Percentiles rank a stretch among this genome's conserved stretches.
Conservation (phyloP, 768 basidiomycete genomes). For the Phaeotremella skinneri region DNA sequence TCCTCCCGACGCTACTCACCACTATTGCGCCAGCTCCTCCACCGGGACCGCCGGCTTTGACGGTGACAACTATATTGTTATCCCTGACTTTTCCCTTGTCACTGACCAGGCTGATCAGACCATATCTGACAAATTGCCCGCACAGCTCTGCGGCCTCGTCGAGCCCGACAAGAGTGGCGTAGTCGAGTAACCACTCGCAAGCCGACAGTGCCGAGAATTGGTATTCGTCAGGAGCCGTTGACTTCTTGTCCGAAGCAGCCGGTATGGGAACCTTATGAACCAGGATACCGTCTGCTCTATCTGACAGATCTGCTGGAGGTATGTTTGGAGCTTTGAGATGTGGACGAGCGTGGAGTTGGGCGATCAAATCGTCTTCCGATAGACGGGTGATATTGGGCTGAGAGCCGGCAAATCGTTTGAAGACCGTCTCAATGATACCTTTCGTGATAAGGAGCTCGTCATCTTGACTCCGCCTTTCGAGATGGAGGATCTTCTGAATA, state of each 20-base stretch:
- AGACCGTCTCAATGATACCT: conserved; percentile 88
- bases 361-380: conserved; percentile 70
- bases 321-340: conserved; percentile 17
- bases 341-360: conserved; percentile 55
- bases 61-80: conserved; percentile 35
- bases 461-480: conserved; percentile 85
- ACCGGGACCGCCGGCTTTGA: conserved; percentile 41
- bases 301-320: conserved; percentile 37
- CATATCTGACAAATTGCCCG: conserved; percentile 94
- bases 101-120: conserved; percentile 73
- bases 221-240: conserved; percentile 49
- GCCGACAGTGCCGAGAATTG: conserved; percentile 85
- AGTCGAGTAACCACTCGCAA: conserved; percentile 96
- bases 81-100: conserved; percentile 50
- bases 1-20: conserved; percentile 26
- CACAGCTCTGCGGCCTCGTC: conserved; percentile 98
- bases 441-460: conserved; percentile 97
- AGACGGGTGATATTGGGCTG: conserved; percentile 65
- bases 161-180: conserved; percentile 88
- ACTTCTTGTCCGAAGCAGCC: conserved; percentile 54
- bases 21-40: conserved; percentile 39
- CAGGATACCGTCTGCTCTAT: conserved; percentile 45
- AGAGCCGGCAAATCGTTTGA: conserved; percentile 90
- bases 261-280: conserved; percentile 28
- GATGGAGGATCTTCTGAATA: conserved; percentile 93